Conservation (phyloP, 768 basidiomycete species). For the Asterophora parasitica region DNA sequence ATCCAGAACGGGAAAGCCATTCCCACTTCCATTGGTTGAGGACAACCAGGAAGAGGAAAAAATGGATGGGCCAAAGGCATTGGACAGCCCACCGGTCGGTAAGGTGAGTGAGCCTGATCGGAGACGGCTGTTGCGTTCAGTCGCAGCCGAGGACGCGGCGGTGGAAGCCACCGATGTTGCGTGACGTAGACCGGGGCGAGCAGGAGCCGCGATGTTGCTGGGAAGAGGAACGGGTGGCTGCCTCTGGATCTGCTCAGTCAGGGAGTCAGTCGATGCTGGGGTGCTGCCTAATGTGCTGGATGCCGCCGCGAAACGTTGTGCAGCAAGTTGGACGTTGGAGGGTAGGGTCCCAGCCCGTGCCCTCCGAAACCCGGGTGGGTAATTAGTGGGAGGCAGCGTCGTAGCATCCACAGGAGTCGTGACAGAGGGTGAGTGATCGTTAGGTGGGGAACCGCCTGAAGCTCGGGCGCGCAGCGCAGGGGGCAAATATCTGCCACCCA, state of each 20-base stretch:
- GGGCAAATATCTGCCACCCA: slow-evolving; percentile 68
- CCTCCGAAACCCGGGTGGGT: slow-evolving; percentile 84
- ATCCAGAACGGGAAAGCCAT: slow-evolving; percentile 64
- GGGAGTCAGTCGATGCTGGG: slow-evolving; percentile 35
- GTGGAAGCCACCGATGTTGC: slow-evolving; percentile 64
- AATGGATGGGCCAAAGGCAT: slow-evolving; percentile 83
- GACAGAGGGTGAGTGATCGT: slow-evolving; percentile 57
- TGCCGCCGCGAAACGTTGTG: slow-evolving; percentile 74
- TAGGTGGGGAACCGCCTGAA: slow-evolving; percentile 68
- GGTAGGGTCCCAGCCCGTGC: slow-evolving; percentile 97
- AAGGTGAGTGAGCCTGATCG: slow-evolving; percentile 91
- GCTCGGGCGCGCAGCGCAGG: slow-evolving; percentile 73
- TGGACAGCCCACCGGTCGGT: slow-evolving; percentile 69
- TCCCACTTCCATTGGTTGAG: slow-evolving; percentile 48
- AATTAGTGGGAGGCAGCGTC: slow-evolving; percentile 65
- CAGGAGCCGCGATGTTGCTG: slow-evolving; percentile 36
- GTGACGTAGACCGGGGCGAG: slow-evolving; percentile 70
- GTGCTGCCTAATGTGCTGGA: slow-evolving; percentile 51
- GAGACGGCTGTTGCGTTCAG: slow-evolving; percentile 75
- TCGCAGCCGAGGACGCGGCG: slow-evolving; percentile 43
- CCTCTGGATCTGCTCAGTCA: slow-evolving; percentile 47
- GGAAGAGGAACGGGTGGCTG: slow-evolving; percentile 42
- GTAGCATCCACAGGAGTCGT: slow-evolving; percentile 54
- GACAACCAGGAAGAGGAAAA: slow-evolving; percentile 90
- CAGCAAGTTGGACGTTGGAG: slow-evolving; percentile 87